Evolutionary conservation across 1,284 basidiomycete genomes (phyloP).

Genomic region (Moesziomyces sp.): DNA sequence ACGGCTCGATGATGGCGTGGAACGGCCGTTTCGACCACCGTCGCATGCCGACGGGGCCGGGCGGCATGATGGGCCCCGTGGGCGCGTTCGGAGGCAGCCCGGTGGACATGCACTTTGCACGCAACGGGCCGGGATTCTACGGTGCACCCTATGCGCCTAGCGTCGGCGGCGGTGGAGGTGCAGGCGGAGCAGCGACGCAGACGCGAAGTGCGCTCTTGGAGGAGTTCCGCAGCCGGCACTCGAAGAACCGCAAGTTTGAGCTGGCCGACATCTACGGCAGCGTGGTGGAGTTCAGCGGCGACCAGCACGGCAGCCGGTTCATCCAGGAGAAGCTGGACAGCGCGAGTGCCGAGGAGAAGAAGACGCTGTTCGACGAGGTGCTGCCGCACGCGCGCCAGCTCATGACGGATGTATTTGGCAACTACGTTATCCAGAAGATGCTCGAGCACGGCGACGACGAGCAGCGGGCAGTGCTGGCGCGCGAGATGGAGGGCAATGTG

Average conservation of each 20-base stretch:
- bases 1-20: slow-evolving; percentile 26
- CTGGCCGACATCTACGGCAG: slow-evolving; percentile 83
- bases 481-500: slow-evolving; percentile 82
- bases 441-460: slow-evolving; percentile 85
- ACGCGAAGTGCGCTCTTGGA: slow-evolving; percentile 52
- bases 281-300: slow-evolving; percentile 90
- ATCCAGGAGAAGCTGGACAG: slow-evolving; percentile 66
- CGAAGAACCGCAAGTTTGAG: slow-evolving; percentile 59
- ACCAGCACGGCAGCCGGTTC: slow-evolving; percentile 85
- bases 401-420: slow-evolving; percentile 95
- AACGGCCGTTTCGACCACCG: slow-evolving; percentile 46
- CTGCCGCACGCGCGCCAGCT: slow-evolving; percentile 82
- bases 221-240: slow-evolving; percentile 52
- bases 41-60: slow-evolving; percentile 41
- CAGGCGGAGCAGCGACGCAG: slow-evolving; percentile 2
- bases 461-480: slow-evolving; percentile 76
- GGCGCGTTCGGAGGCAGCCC: slow-evolving; percentile 17
- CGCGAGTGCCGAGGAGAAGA: slow-evolving; percentile 76
- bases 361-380: slow-evolving; percentile 86
- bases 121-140: slow-evolving; percentile 22
- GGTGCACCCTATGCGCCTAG: slow-evolving; percentile 7
- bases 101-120: slow-evolving; percentile 21
- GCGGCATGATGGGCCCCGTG: slow-evolving; percentile 38
- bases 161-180: slow-evolving; percentile 1
- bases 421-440: slow-evolving; percentile 93